Evolutionary conservation across 1,284 basidiomycete genomes (phyloP), one percentile per base, ranked within the genome.

Genomic region (Dichomitus squalens): DNA sequence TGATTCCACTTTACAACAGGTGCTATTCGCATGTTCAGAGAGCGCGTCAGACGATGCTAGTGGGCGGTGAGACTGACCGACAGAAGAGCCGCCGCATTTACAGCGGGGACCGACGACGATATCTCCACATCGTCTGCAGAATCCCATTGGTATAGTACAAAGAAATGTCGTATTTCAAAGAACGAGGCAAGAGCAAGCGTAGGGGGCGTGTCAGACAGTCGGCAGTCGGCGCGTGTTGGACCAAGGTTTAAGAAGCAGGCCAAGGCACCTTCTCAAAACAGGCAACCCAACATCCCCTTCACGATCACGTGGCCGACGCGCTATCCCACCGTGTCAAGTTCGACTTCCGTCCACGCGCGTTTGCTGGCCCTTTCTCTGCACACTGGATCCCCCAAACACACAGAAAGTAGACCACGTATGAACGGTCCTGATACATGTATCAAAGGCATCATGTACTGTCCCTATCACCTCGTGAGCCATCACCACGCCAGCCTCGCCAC

Each of bases 121-220:
- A 61, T 92, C 87, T 59, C 90, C 90, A 65, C 90, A 92, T 71
- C 88, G 79, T 61, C 88, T 80, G 73, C 90, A 92, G 65, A 92
- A 92, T 25, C 86, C 88, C 90, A 92, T 92, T 16, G 43, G 38
- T 49, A 52, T 52, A n/a, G 29, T 55, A 59, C 53, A 60, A 39
- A 54, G 21, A 49, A 31, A 14, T 12, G 44, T 18, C 16, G 35
- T 14, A 34, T 16, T 21, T 16, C 50, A 54, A 44, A 51, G 55
- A 46, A 40, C 44, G 38, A 46, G 14, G 21, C 27, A 27, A 29
- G 21, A n/a, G 5, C 20, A 47, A 47, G 55, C 40, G 53, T 18
- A 52, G 34, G 40, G 27, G 35, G 53, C 20, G 27, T 11, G 18
- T 12, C 5, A n/a, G 35, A 36, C 12, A 34, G 33, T 11, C 29